phyloP scores from a whole-genome alignment of 805 yeast species.

The Myxozyma melibiosi region DNA sequence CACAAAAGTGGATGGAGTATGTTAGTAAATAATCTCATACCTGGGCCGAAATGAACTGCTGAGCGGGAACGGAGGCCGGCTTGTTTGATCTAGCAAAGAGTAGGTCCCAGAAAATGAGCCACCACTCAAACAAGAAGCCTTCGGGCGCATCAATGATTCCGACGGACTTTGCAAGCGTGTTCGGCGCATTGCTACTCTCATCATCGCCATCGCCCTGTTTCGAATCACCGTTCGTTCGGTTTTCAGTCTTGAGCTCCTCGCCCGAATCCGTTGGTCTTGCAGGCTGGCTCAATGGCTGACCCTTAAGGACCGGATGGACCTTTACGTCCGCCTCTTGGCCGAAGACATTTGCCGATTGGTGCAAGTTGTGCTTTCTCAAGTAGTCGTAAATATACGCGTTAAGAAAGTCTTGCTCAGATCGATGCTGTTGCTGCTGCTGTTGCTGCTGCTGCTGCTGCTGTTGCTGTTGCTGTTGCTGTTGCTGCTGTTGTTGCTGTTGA shows the following conservation, averaged over 20 bases:
- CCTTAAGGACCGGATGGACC: constrained; percentile 44
- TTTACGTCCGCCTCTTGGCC: constrained; percentile 71
- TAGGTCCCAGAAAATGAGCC: constrained; percentile 95
- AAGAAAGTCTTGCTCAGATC: constrained; percentile 42
- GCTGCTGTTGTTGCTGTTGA: constrained; percentile 32
- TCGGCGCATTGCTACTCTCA: constrained; percentile 3
- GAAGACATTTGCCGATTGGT: constrained; percentile 72
- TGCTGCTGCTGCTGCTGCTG: constrained; percentile 27
- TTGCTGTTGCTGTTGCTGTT: constrained; percentile 18
- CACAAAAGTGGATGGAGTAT: not conserved
- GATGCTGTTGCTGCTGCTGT: constrained; percentile 21
- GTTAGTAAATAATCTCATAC: constrained; percentile 1
- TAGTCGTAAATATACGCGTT: constrained; percentile 89
- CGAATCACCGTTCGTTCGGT: constrained; percentile 1
- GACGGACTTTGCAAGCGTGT: constrained; percentile 22
- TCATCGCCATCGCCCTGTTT: not conserved
- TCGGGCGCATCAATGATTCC: constrained; percentile 72
- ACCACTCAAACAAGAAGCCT: constrained; percentile 90
- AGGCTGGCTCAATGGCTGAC: constrained; percentile 24
- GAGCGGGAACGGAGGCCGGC: constrained; percentile 60
- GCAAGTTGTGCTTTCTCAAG: constrained; percentile 68
- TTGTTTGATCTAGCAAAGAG: constrained; percentile 76
- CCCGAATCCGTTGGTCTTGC: not conserved
- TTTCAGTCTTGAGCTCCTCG: constrained; percentile 3
- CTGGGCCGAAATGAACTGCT: constrained; percentile 63